Evolutionary conservation across 768 basidiomycete species (phyloP).

Genomic region (Serendipita sp.): DNA sequence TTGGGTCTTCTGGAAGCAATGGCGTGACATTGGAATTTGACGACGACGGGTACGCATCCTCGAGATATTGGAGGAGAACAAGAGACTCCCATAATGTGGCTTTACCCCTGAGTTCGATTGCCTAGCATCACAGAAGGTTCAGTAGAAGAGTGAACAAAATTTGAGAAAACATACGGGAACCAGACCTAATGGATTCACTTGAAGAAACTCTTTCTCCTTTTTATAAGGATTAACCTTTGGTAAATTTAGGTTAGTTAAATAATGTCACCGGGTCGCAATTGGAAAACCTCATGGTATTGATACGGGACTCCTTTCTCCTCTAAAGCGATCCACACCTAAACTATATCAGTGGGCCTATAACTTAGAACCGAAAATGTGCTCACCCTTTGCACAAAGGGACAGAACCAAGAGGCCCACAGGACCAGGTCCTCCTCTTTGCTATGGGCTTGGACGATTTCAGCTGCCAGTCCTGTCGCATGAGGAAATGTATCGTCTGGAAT

Average conservation of each 20-base stretch:
- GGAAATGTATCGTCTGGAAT: slow-evolving; percentile 40
- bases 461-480: slow-evolving; percentile 40
- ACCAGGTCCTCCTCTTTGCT: slow-evolving; percentile 36
- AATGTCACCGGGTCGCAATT: neutral
- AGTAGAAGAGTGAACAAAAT: neutral
- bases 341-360: slow-evolving; percentile 2
- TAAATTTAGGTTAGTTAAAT: neutral
- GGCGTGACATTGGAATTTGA: slow-evolving; percentile 17
- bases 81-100: slow-evolving; percentile 52
- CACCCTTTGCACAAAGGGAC: slow-evolving; percentile 22
- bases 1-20: slow-evolving; percentile 37
- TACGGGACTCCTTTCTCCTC: slow-evolving; percentile 54
- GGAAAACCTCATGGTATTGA: slow-evolving; percentile 13
- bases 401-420: slow-evolving; percentile 30
- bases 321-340: slow-evolving; percentile 36
- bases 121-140: slow-evolving; percentile 8
- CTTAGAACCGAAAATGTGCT: too few relatives aligned
- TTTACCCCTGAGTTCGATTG: slow-evolving; percentile 32
- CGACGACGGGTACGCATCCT: slow-evolving; percentile 38
- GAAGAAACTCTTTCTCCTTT: slow-evolving; percentile 25
- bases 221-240: slow-evolving; percentile 51
- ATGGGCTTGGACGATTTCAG: slow-evolving; percentile 35
- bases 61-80: slow-evolving; percentile 60
- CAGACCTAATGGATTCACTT: slow-evolving; percentile 53
- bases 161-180: slow-evolving; percentile 28